Evolutionary conservation across 208 protist species (phyloP), one percentile per base, ranked within the genome.

Genomic region (Leishmania mexicana): DNA sequence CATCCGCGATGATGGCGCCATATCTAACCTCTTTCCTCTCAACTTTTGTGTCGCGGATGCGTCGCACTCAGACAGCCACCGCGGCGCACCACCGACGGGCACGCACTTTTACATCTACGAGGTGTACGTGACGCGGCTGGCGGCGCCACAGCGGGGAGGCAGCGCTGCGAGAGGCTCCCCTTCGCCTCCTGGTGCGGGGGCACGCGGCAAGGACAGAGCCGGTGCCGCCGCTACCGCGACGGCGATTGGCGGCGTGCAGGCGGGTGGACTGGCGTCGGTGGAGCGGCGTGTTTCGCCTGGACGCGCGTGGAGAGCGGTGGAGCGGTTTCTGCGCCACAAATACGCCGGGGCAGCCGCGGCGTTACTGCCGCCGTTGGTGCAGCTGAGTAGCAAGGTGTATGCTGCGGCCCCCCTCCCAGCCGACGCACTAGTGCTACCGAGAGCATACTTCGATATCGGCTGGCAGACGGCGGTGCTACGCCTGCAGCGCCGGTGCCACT

Each of bases 11-110:
- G 92, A 94, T 67, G 95, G 95, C 57, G 93, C 92, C 21, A 54
- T 90, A 31, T 97, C 93, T 28, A 98, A 98, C 75, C 40, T 98
- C 21, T 98, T 89, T 76, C 90, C 90, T 0, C 17, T 98, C 24
- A 24, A 17, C 40, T 89, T 95, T 42, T 49, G 10, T 58, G 62
- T 6, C 24, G 31, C 64, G 1, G 79, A 79, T 15, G 31, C 42
- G 38, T 51, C 47, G 60, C 28, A 21, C 31, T 53, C 15, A 47
- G 68, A 51, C 70, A 31, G 70, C 31, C 45, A n/a, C 28, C 19
- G 35, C 10, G 58, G 24, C 4, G 60, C 70, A 40, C 38, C 62
- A 74, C 42, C n/a, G 75, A 17, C 17, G 51, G 67, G 49, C n/a
- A 49, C 75, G 60, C 79, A 58, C 17, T 40, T 97, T 40, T 96